A percentile compares a stretch with the other conserved stretches of the same genome.
Evolutionary conservation across 805 yeast species (phyloP).

Genomic region (Komagataella mondaviorum): DNA sequence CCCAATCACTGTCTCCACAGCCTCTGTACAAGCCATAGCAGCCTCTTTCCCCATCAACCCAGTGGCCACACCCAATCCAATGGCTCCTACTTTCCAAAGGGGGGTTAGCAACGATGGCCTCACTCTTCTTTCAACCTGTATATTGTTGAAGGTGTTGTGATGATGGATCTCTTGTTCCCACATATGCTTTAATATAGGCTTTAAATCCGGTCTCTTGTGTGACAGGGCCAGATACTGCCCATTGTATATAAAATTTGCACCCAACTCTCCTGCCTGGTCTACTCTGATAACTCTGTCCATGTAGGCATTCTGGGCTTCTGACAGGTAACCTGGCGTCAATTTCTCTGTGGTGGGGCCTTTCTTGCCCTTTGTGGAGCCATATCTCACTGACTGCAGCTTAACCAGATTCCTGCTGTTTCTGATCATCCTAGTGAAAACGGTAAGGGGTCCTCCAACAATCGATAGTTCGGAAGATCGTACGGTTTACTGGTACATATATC

Average conservation of each 20-base stretch:
- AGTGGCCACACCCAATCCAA: slow-evolving; percentile 75
- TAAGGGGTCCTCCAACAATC: background rate
- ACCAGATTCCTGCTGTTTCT: background rate
- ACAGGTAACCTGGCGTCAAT: background rate
- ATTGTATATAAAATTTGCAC: slow-evolving; percentile 84
- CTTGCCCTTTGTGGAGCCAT: background rate
- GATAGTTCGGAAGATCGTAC: background rate
- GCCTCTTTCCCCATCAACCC: slow-evolving; percentile 86
- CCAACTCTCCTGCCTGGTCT: slow-evolving; percentile 96
- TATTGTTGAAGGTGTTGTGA: slow-evolving; percentile 66
- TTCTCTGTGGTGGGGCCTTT: background rate
- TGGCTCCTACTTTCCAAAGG: slow-evolving; percentile 85
- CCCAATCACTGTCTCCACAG: slow-evolving; percentile 97
- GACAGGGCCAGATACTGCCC: slow-evolving; percentile 79
- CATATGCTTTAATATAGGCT: slow-evolving; percentile 81
- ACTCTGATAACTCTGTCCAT: slow-evolving; percentile 72
- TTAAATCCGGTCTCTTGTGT: slow-evolving; percentile 57
- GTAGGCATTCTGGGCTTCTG: slow-evolving; percentile 50
- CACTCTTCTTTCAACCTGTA: slow-evolving; percentile 68
- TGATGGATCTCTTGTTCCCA: slow-evolving; percentile 97
- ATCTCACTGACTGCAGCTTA: background rate
- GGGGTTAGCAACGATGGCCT: slow-evolving; percentile 91
- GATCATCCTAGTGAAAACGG: background rate
- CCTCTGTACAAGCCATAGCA: slow-evolving; percentile 99
- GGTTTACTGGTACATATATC: background rate